These are phyloP conservation scores for Paraconiothyrium brasiliense DNA, from an alignment of 2,329 filamentous ascomycete species.

Conservation along the genomic window DNA sequence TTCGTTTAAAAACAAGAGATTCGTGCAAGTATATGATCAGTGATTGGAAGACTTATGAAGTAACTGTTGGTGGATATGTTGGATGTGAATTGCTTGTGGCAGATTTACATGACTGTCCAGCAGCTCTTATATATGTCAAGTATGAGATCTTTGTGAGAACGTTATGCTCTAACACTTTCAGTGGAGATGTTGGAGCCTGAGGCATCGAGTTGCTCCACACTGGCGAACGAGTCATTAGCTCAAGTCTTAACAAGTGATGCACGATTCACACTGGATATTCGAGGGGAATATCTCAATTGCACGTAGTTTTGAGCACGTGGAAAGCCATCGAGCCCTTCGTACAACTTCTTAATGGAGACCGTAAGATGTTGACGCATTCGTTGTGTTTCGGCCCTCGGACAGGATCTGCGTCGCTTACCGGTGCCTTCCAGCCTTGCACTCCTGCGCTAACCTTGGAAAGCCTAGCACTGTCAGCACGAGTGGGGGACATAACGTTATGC, in stretches of 20 bases:
- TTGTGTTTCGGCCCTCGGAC: background rate
- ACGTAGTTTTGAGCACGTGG: background rate
- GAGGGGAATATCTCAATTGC: background rate
- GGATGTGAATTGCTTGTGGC: background rate
- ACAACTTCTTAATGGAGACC: background rate
- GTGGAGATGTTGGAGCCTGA: background rate
- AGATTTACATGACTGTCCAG: background rate
- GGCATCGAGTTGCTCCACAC: background rate
- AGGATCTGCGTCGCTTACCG: background rate
- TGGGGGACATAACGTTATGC: conserved; percentile 12
- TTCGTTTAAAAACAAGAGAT: background rate
- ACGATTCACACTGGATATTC: background rate
- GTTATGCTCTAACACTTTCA: background rate
- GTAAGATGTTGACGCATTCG: background rate
- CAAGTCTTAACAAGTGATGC: background rate
- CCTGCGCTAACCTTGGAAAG: background rate
- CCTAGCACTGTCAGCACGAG: background rate
- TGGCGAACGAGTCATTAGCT: background rate
- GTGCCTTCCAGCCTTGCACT: background rate
- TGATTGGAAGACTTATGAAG: too few species aligned
- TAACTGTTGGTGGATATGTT: background rate
- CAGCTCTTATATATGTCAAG: background rate
- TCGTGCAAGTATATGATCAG: background rate
- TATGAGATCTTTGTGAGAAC: background rate
- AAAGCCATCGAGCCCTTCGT: background rate